Percentiles rank a stretch among this genome's conserved stretches.
phyloP scores from a whole-genome alignment of 2,329 filamentous ascomycete genomes.

The Aureobasidium sp. region DNA sequence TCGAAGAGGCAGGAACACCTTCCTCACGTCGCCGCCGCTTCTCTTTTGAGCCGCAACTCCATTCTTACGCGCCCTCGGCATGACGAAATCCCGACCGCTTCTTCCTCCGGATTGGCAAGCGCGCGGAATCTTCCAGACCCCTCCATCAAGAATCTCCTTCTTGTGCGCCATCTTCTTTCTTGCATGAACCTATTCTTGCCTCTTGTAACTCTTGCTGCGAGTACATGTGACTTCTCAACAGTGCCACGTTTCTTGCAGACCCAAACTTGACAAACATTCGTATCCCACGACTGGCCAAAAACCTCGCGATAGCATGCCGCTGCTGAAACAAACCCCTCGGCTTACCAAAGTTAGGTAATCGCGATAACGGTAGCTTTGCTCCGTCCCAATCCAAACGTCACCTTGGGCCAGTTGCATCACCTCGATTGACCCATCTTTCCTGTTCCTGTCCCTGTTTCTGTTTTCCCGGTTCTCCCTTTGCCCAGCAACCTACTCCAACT shows the following conservation, averaged over 20 bases:
- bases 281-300: background rate
- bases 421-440: background rate
- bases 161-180: background rate
- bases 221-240: background rate
- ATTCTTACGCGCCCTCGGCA: background rate
- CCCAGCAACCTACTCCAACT: background rate
- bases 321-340: background rate
- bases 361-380: background rate
- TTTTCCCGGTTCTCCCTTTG: background rate
- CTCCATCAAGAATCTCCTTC: background rate
- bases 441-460: background rate
- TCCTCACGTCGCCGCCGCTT: background rate
- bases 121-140: constrained; percentile 5
- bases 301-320: background rate
- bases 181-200: background rate
- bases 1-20: background rate
- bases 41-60: background rate
- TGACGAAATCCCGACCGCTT: constrained; percentile 1
- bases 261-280: background rate
- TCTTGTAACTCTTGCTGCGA: background rate
- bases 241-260: background rate
- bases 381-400: background rate
- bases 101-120: background rate
- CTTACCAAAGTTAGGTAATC: background rate
- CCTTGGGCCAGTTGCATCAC: background rate